Conservation (phyloP, 371 early-diverging fungal genomes). For the Cokeromyces recurvatus region DNA sequence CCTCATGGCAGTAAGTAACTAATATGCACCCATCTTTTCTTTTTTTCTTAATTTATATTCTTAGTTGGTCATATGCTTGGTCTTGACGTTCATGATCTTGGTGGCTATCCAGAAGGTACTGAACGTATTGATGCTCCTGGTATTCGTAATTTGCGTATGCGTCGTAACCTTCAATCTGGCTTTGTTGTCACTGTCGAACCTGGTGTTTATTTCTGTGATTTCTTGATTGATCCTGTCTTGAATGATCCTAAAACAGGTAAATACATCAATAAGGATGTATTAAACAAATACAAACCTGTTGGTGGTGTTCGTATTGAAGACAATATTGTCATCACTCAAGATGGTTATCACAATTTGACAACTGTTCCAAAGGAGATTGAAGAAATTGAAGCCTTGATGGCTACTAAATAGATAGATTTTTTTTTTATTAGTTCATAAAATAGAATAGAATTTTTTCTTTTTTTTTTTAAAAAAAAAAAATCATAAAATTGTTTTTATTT, state of each 20-base stretch:
- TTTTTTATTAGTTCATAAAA: too few species aligned
- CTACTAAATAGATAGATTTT: neutral
- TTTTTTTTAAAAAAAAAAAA: too few species aligned
- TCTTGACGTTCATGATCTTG: conserved; percentile 86
- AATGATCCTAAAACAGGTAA: conserved; percentile 51
- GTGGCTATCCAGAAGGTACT: conserved; percentile 81
- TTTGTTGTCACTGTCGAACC: conserved; percentile 95
- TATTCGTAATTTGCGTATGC: conserved; percentile 81
- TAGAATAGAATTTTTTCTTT: too few species aligned
- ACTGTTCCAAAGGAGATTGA: conserved; percentile 70
- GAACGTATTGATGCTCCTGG: conserved; percentile 79
- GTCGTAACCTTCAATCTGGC: conserved; percentile 70
- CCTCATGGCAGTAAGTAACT: conserved; percentile 75
- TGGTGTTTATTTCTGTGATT: conserved; percentile 71
- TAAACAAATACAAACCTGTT: conserved; percentile 67
- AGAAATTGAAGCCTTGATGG: conserved; percentile 61
- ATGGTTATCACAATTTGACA: conserved; percentile 70
- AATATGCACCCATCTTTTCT: neutral
- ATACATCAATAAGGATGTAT: conserved; percentile 67
- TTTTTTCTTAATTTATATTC: conserved; percentile 6
- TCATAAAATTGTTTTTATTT: too few species aligned
- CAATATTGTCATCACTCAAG: conserved; percentile 73
- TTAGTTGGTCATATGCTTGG: conserved; percentile 65
- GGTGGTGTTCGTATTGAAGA: conserved; percentile 96
- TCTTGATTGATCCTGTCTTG: conserved; percentile 52